A percentile compares a stretch with the other conserved stretches of the same genome.
phyloP scores from a whole-genome alignment of 73 alveolate genomes.

The Tetrahymena malaccensis region DNA sequence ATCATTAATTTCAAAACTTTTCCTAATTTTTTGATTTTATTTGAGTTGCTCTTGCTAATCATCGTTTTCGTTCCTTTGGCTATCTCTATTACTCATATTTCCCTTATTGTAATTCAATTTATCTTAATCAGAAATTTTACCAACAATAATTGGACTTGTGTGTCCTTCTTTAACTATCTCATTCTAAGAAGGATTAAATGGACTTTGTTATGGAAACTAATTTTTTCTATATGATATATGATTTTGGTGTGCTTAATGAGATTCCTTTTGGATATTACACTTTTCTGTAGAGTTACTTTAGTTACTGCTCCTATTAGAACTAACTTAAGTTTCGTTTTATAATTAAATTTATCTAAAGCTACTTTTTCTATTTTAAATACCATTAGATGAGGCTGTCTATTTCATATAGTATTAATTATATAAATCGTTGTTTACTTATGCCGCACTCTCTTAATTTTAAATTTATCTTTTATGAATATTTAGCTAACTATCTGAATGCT shows the following conservation, averaged over 20 bases:
- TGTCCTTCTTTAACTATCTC: neutral
- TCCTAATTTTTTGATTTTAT: neutral
- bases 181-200: neutral
- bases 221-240: too few species aligned
- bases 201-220: neutral
- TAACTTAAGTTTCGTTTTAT: neutral
- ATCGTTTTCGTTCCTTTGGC: neutral
- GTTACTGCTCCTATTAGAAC: neutral
- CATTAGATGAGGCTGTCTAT: neutral
- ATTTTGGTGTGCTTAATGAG: neutral
- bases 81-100: neutral
- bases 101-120: neutral
- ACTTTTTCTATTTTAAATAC: neutral
- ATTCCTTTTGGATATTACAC: neutral
- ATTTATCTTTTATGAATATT: neutral
- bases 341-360: neutral
- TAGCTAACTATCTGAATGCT: neutral
- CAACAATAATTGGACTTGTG: neutral
- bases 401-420: neutral
- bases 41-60: neutral
- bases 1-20: neutral
- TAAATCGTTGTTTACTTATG: neutral
- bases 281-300: neutral
- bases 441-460: neutral
- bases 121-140: neutral